A percentile compares a stretch with the other conserved stretches of the same genome.
Conservation (phyloP, 805 yeast species). For the Lipomyces starkeyi region DNA sequence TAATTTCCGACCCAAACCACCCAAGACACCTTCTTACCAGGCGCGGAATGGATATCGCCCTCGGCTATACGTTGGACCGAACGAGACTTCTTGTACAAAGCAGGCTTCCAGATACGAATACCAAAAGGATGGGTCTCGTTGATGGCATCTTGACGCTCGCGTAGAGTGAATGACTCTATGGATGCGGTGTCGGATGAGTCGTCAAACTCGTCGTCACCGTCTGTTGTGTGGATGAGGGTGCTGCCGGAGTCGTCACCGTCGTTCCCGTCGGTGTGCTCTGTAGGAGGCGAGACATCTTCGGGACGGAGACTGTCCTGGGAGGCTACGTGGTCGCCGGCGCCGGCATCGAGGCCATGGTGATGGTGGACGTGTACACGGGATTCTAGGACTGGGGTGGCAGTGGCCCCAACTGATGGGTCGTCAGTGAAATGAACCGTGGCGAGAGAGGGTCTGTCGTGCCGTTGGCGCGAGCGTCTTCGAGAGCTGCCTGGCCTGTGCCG, state of each 20-base stretch:
- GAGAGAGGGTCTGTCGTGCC: constrained; percentile 25
- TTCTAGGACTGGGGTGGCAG: constrained; percentile 28
- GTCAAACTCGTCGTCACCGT: constrained; percentile 46
- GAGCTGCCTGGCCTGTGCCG: constrained; percentile 20
- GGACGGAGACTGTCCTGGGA: constrained; percentile 10
- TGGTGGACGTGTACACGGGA: constrained; percentile 34
- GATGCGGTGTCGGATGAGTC: constrained; percentile 52
- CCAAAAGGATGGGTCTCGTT: constrained; percentile 98
- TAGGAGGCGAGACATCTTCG: constrained; percentile 2
- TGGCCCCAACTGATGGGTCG: constrained; percentile 35
- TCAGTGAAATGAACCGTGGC: constrained; percentile 37
- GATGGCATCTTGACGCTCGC: constrained; percentile 95
- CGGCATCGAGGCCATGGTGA: constrained; percentile 19
- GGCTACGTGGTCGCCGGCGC: constrained; percentile 7
- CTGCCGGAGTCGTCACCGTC: constrained; percentile 37
- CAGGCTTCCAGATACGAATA: constrained; percentile 98
- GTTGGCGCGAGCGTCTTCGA: constrained; percentile 24
- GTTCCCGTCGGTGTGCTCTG: constrained; percentile 25
- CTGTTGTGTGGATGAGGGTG: constrained; percentile 35
- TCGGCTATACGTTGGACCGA: constrained; percentile 92
- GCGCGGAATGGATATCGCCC: constrained; percentile 85
- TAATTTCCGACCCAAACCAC: constrained; percentile 70
- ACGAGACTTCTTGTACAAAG: constrained; percentile 87
- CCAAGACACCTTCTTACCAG: constrained; percentile 59
- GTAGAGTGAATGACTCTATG: constrained; percentile 80